phyloP scores from a whole-genome alignment of 192 early-diverging fungal genomes.

The Entrophospora sp. region DNA sequence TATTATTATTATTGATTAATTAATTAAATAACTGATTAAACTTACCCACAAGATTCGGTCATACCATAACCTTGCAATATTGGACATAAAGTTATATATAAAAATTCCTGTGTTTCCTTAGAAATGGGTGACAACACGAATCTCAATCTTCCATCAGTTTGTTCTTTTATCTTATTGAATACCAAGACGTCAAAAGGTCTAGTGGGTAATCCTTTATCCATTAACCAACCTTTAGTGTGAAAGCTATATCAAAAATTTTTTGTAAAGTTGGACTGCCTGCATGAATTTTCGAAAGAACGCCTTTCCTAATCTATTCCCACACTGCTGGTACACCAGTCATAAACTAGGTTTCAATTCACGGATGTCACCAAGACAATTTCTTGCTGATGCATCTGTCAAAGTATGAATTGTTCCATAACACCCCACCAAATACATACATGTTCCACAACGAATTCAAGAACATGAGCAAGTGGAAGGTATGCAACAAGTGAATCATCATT shows the following conservation, averaged over 20 bases:
- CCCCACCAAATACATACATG: too few species aligned
- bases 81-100: constrained; percentile 64
- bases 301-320: constrained; percentile 84
- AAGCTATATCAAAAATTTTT: constrained; percentile 68
- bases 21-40: too few species aligned
- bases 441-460: constrained; percentile 81
- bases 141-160: constrained; percentile 76
- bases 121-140: constrained; percentile 76
- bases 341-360: constrained; percentile 63
- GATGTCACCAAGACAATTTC: constrained; percentile 62
- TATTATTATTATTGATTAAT: too few species aligned
- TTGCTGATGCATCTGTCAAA: constrained; percentile 54
- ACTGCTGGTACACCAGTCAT: constrained; percentile 81
- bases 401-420: constrained; percentile 63
- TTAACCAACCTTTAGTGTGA: constrained; percentile 61
- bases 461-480: constrained; percentile 84
- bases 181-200: constrained; percentile 63
- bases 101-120: constrained; percentile 71
- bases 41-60: constrained; percentile 62
- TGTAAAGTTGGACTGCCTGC: constrained; percentile 43
- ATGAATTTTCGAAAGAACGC: constrained; percentile 57
- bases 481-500: constrained; percentile 56
- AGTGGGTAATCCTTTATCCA: constrained; percentile 54
- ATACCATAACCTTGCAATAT: constrained; percentile 82
- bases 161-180: constrained; percentile 71